These are phyloP conservation scores for Calonectria montana DNA, from an alignment of 2,329 filamentous ascomycete genomes.

Conservation along the genomic window DNA sequence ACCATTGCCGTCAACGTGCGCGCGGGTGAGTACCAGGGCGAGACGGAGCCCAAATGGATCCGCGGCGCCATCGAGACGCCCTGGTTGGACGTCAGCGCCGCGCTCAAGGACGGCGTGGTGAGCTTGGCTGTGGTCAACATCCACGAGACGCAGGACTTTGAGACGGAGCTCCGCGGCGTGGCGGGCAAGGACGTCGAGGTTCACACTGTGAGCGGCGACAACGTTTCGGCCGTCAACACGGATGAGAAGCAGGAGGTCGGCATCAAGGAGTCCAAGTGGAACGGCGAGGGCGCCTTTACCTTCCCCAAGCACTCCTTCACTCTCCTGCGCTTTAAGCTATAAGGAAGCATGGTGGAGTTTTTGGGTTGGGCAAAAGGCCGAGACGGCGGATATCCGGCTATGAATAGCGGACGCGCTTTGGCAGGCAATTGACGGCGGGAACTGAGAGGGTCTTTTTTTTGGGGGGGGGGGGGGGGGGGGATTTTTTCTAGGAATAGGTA, in stretches of 20 bases:
- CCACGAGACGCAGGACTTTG: slow-evolving; percentile 68
- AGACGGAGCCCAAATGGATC: slow-evolving; percentile 75
- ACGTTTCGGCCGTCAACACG: slow-evolving; percentile 70
- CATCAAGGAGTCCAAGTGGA: slow-evolving; percentile 62
- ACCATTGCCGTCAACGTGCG: slow-evolving; percentile 75
- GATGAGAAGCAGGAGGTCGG: slow-evolving; percentile 71
- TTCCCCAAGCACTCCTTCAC: slow-evolving; percentile 80
- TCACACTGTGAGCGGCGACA: slow-evolving; percentile 63
- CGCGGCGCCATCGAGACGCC: slow-evolving; percentile 74
- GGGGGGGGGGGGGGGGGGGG: background rate
- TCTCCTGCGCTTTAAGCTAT: slow-evolving; percentile 70
- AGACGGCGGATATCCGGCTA: background rate
- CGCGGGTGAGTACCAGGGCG: slow-evolving; percentile 72
- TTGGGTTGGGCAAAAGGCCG: background rate
- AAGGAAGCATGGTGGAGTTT: background rate
- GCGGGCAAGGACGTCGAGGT: slow-evolving; percentile 64
- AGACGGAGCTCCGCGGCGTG: slow-evolving; percentile 62
- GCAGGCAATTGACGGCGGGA: background rate
- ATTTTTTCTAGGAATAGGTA: background rate
- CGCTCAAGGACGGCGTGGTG: slow-evolving; percentile 67
- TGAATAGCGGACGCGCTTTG: background rate
- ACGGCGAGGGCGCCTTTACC: slow-evolving; percentile 68
- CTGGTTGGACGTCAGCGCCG: slow-evolving; percentile 76
- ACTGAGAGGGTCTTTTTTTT: background rate
- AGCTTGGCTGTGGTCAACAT: slow-evolving; percentile 81